These are phyloP conservation scores for Lepiota brunneoincarnata DNA, from an alignment of 768 basidiomycete genomes.

Conservation along the genomic window DNA sequence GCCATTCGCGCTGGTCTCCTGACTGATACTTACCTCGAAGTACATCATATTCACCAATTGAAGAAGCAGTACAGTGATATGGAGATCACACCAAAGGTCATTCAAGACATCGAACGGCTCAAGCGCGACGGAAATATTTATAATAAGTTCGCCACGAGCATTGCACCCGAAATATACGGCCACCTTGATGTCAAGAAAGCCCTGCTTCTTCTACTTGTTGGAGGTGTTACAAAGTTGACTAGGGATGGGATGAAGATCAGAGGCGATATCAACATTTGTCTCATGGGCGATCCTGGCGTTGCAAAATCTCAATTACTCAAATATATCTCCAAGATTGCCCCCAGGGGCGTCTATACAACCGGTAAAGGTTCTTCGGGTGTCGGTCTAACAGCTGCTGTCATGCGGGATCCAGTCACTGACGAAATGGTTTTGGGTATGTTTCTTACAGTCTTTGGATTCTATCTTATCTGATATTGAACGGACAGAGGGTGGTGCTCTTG, in stretches of 20 bases:
- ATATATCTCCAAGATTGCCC: constrained; percentile 98
- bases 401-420: constrained; percentile 98
- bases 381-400: constrained; percentile 97
- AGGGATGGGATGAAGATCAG: constrained; percentile 99
- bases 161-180: constrained; percentile 98
- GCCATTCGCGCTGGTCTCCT: constrained; percentile 95
- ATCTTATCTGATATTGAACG: neutral
- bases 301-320: constrained; percentile 97
- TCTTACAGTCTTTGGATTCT: neutral
- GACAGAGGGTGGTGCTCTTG: constrained; percentile 97
- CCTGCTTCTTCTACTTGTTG: constrained; percentile 85
- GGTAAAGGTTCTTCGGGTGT: constrained; percentile 99
- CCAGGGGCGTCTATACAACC: constrained; percentile 96
- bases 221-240: constrained; percentile 93
- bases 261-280: constrained; percentile 94
- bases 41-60: constrained; percentile 85
- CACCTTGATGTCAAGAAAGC: constrained; percentile 98
- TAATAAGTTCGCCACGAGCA: constrained; percentile 83
- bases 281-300: constrained; percentile 99
- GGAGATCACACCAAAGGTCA: constrained; percentile 87
- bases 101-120: constrained; percentile 64
- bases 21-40: constrained; percentile 96
- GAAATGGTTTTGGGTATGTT: constrained; percentile 96
- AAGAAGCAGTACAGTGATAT: constrained; percentile 97
- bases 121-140: constrained; percentile 79